These are phyloP conservation scores for Auricularia cornea DNA, from an alignment of 768 basidiomycete genomes.

Conservation along the genomic window DNA sequence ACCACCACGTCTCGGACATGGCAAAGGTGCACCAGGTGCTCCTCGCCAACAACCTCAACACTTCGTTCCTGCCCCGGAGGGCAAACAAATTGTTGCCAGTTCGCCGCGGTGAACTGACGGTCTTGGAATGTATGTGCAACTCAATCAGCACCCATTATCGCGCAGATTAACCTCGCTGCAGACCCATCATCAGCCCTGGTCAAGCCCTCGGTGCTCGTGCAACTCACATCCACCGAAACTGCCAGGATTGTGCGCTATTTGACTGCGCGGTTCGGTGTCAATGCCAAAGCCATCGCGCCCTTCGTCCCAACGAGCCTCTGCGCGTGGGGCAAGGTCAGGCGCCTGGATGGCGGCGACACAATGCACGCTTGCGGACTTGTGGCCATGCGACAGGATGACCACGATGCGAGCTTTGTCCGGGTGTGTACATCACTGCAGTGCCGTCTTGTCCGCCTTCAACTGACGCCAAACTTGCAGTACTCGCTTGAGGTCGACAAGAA, in stretches of 20 bases:
- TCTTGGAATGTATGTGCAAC: conserved; percentile 15
- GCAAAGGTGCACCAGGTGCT: conserved; percentile 22
- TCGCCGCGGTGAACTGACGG: conserved; percentile 14
- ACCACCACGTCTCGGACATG: conserved; percentile 19
- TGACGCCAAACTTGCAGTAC: conserved; percentile 1
- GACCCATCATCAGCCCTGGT: no score
- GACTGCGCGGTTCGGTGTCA: conserved; percentile 9
- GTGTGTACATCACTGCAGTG: conserved; percentile 6
- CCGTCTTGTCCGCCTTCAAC: no score
- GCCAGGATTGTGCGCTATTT: no score
- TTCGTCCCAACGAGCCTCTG: conserved; percentile 6
- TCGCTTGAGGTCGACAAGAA: conserved; percentile 8
- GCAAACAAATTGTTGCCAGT: conserved; percentile 17
- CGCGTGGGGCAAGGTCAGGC: conserved; percentile 19
- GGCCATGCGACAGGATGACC: not conserved
- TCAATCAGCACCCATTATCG: conserved; percentile 13
- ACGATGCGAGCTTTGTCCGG: conserved; percentile 13
- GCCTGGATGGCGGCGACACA: conserved; percentile 18
- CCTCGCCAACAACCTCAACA: conserved; percentile 17
- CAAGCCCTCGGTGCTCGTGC: no score
- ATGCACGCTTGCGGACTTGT: conserved; percentile 8
- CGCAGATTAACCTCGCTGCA: no score
- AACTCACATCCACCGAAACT: not conserved
- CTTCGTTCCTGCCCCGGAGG: conserved; percentile 18
- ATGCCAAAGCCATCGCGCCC: not conserved